These are phyloP conservation scores for Ascoidea rubescens DNA, from an alignment of 805 yeast species.

Conservation along the genomic window DNA sequence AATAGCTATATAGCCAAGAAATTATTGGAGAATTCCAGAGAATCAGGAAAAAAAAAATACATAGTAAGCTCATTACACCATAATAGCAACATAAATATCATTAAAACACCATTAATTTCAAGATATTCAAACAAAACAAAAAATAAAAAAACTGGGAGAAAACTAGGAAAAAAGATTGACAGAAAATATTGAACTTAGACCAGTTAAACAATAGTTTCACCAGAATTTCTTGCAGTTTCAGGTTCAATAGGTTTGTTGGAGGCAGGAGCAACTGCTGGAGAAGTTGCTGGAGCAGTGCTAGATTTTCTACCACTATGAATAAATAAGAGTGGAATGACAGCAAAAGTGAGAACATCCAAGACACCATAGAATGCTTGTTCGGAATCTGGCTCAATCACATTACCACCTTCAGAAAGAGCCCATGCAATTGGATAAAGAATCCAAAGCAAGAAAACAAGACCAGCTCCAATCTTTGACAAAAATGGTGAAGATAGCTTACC, in stretches of 20 bases:
- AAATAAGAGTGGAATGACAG: conserved; percentile 13
- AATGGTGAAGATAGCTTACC: not conserved
- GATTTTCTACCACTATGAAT: conserved; percentile 1
- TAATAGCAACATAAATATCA: too few relatives aligned
- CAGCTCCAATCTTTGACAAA: not conserved
- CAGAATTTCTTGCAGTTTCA: conserved; percentile 27
- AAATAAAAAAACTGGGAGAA: too few relatives aligned
- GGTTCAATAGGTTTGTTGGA: conserved; percentile 11
- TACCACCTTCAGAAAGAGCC: conserved; percentile 53
- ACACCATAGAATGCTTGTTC: conserved; percentile 49
- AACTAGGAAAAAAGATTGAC: too few relatives aligned
- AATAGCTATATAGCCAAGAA: too few relatives aligned
- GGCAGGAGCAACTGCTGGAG: conserved; percentile 14
- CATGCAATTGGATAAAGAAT: conserved; percentile 35
- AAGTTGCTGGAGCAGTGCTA: not conserved
- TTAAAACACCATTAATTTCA: too few relatives aligned
- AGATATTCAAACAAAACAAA: too few relatives aligned
- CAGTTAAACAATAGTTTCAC: conserved; percentile 22
- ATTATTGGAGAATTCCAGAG: too few relatives aligned
- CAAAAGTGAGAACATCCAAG: conserved; percentile 34
- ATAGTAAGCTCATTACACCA: too few relatives aligned
- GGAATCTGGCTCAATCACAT: conserved; percentile 41
- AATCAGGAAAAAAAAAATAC: too few relatives aligned
- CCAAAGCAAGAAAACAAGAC: conserved; percentile 22
- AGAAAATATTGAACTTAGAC: too few relatives aligned